phyloP scores from a whole-genome alignment of 768 basidiomycete genomes.

The Tricholoma sp. region DNA sequence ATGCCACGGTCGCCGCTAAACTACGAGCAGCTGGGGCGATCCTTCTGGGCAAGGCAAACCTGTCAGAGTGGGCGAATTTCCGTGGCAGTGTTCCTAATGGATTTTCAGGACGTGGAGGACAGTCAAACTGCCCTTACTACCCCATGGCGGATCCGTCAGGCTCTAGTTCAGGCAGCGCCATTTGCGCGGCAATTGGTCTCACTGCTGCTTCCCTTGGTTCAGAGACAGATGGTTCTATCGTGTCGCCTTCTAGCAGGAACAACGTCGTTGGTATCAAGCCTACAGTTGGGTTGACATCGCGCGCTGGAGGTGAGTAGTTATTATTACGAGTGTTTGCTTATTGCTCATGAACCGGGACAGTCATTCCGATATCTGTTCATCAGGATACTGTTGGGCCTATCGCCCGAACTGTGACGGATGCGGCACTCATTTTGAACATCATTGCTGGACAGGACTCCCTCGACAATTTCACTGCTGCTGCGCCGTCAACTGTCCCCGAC shows the following conservation, averaged over 20 bases:
- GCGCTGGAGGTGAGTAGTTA: constrained; percentile 44
- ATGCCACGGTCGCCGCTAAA: constrained; percentile 40
- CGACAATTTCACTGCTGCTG: constrained; percentile 49
- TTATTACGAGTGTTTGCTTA: background rate
- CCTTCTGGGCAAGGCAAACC: constrained; percentile 49
- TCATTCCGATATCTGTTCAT: constrained; percentile 51
- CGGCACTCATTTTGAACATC: constrained; percentile 48
- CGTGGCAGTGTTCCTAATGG: constrained; percentile 42
- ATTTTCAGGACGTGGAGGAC: constrained; percentile 57
- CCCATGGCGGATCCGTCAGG: constrained; percentile 51
- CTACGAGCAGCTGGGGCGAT: constrained; percentile 40
- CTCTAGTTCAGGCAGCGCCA: constrained; percentile 55
- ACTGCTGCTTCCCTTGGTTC: constrained; percentile 43
- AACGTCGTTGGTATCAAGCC: constrained; percentile 59
- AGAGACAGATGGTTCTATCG: constrained; percentile 53
- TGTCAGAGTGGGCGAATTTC: constrained; percentile 51
- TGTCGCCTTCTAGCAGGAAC: constrained; percentile 45
- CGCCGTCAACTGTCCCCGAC: constrained; percentile 49
- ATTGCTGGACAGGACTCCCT: constrained; percentile 53
- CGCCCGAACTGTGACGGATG: constrained; percentile 47
- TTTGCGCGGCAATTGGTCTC: constrained; percentile 48
- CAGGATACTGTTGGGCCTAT: constrained; percentile 61
- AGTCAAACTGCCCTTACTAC: constrained; percentile 45
- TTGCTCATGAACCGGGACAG: constrained; percentile 19
- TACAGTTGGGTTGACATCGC: constrained; percentile 53